Evolutionary conservation across 192 early-diverging fungal genomes (phyloP).

Genomic region (Piromyces sp.): DNA sequence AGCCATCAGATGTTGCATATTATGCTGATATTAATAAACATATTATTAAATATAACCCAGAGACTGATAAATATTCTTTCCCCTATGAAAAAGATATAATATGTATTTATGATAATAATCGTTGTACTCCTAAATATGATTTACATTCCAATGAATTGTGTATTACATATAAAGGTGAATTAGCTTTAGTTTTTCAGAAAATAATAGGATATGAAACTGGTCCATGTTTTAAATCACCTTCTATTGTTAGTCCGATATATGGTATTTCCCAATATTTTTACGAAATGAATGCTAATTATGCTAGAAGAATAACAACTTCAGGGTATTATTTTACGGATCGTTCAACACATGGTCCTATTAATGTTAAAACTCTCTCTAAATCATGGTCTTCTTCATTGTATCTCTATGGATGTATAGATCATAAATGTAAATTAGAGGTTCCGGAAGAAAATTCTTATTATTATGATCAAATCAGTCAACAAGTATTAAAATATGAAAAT

Average conservation of each 20-base stretch:
- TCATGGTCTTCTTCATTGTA: neutral
- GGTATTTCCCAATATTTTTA: neutral
- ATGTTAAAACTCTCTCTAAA: neutral
- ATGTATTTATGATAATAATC: neutral
- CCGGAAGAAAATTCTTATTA: neutral
- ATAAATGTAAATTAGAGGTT: neutral
- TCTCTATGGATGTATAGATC: neutral
- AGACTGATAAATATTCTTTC: neutral
- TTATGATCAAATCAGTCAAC: neutral
- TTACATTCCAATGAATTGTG: neutral
- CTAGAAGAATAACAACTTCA: neutral
- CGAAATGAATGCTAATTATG: neutral
- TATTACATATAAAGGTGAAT: neutral
- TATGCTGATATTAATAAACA: neutral
- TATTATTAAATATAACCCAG: neutral
- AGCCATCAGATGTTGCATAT: neutral
- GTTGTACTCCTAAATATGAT: neutral
- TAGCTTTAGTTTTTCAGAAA: neutral
- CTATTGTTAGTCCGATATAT: neutral
- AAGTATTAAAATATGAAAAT: neutral
- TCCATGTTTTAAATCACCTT: neutral
- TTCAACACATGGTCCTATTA: neutral
- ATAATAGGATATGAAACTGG: neutral
- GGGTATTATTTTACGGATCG: neutral
- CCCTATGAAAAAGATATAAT: neutral